Base-by-base conservation (phyloP, 2,329 filamentous ascomycete species). In the Diaporthe sp. region DNA sequence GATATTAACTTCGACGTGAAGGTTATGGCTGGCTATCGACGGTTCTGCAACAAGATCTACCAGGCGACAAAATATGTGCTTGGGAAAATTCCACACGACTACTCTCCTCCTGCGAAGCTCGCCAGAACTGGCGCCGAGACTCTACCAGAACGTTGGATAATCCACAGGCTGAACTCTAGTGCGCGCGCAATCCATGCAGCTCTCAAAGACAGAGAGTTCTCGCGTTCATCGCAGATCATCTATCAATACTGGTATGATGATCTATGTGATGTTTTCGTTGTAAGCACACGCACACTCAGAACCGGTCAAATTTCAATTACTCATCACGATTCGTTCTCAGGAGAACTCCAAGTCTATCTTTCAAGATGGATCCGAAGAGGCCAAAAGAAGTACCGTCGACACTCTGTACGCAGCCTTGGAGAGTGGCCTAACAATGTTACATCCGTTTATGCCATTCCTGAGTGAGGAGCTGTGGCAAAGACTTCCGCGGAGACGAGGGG, bases 41-140 rank as follows among this genome's bases (percentile, higher is more conserved):
- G 49, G 12, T 53, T 53, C n/a, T 53, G 49, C 49, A 53, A 53
- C n/a, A 53, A 53, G 49, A 53, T 53, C n/a, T 53, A 53, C 49
- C 49, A 53, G n/a, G 49, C 49, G 10, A 53, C 49, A 12, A 53
- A 53, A 25, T 53, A 25, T 13, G 49, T 25, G 22, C 49, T 53
- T 25, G 49, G 49, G 49, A 53, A 53, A 25, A n/a, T 53, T 9
- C 22, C 22, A 9, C 4, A 53, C n/a, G 49, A 25, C 49, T 53
- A 53, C n/a, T n/a, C 22, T 25, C 49, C 49, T n/a, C 49, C 49
- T 53, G 44, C 49, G 49, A 25, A 53, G 15, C n/a, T 53, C 49
- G 5, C 22, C n/a, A 53, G 49, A 53, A n/a, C 49, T n/a, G 44
- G 44, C 20, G 49, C 49, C 10, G 49, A 53, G 49, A 53, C 49